Evolutionary conservation across 2,329 filamentous ascomycete genomes (phyloP), one percentile per base, ranked within the genome.

Genomic region (Raffaelea albimanens): DNA sequence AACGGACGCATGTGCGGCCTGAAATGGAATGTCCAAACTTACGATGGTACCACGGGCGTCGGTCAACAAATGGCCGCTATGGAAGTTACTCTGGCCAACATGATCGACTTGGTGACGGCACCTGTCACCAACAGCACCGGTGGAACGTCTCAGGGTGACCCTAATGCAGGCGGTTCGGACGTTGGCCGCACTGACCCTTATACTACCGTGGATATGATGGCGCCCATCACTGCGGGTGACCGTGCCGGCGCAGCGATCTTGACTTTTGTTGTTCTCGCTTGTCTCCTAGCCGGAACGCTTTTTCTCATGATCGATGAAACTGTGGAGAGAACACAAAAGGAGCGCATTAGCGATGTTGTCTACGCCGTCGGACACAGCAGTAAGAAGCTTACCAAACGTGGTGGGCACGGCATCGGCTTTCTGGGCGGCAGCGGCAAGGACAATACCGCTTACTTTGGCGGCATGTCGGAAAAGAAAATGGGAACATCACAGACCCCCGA

Each of bases 61-160:
- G 83, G 83, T 5, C 80, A 85, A 60, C 81, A 85, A 62, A 86
- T 87, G 82, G 72, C 77, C 1, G 80, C 77, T 2, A 66, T 86
- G 60, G 79, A 85, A 57, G 70, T 83, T 10, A 73, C 83, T 7
- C 70, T 85, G 41, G 73, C 74, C 34, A 81, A 78, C 55, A 68
- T 82, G 60, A 74, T 83, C 44, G 55, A 68, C 33, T 52, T 69
- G 7, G 66, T 61, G 8, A 56, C 63, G 13, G 50, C 57, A 1
- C 67, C 68, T 4, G 61, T 67, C 23, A 70, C 68, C 0, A 64
- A 66, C 10, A 54, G 50, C 13, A 72, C 68, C 1, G 73, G 72
- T 45, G 75, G 74, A 40, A 74, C 71, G 14, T 77, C 73, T 51
- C 58, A 61, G 39, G 71, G 73, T 14, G 60, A 75, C 48, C 66